Evolutionary conservation across 305 asterid species (phyloP).

Genomic region (Solanum hybrid): DNA sequence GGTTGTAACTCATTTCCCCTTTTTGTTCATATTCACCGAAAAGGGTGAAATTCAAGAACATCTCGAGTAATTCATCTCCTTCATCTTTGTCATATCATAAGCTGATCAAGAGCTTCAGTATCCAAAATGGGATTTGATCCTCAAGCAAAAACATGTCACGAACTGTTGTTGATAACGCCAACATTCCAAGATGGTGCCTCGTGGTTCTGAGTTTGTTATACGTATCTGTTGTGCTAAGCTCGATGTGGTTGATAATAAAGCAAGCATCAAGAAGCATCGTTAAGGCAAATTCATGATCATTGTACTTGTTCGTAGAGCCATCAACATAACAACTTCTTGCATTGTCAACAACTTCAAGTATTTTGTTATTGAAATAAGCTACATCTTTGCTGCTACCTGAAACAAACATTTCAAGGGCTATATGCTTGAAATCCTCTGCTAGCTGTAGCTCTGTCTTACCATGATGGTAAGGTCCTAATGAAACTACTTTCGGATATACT

Average conservation of each 20-base stretch:
- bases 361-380: slow-evolving; percentile 4
- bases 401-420: slow-evolving; percentile 6
- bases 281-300: slow-evolving; percentile 12
- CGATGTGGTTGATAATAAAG: slow-evolving; percentile 13
- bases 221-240: background rate
- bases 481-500: slow-evolving; percentile 16
- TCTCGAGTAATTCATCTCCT: background rate
- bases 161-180: background rate
- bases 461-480: slow-evolving; percentile 15
- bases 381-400: background rate
- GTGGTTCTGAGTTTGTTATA: background rate
- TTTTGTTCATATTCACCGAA: background rate
- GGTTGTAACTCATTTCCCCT: background rate
- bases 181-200: slow-evolving; percentile 8
- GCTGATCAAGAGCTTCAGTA: slow-evolving; percentile 6
- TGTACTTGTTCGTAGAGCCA: background rate
- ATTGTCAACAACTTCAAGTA: slow-evolving; percentile 2
- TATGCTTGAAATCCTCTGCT: slow-evolving; percentile 16
- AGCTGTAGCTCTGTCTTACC: slow-evolving; percentile 2
- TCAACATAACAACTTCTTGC: slow-evolving; percentile 16
- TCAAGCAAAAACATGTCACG: slow-evolving; percentile 17
- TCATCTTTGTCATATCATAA: background rate
- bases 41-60: background rate
- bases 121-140: slow-evolving; percentile 23
- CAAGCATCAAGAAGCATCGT: slow-evolving; percentile 34